Conservation (phyloP, 1,284 basidiomycete genomes). For the Violaceomyces palustris region DNA sequence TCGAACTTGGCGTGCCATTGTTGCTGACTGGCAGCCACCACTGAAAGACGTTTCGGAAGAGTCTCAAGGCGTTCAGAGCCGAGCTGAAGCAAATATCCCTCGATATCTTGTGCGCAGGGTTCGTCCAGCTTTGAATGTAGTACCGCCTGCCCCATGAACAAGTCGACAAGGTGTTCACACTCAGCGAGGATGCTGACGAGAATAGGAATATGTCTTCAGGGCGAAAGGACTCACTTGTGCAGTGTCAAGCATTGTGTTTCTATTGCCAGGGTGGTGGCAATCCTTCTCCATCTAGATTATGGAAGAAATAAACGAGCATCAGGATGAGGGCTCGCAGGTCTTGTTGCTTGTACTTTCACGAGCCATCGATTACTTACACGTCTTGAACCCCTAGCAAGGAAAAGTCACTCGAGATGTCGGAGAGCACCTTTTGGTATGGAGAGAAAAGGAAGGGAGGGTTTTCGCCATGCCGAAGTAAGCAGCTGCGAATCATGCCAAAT, state of each 20-base stretch:
- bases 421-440: constrained; percentile 2
- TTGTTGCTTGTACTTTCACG: neutral
- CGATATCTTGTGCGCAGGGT: constrained; percentile 32
- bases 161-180: too few relatives aligned
- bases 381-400: constrained; percentile 17
- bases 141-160: too few relatives aligned
- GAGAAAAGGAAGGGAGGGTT: constrained; percentile 2
- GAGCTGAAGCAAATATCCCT: constrained; percentile 38
- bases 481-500: too few relatives aligned
- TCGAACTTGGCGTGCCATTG: constrained; percentile 16
- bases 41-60: constrained; percentile 39
- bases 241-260: constrained; percentile 19
- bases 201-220: too few relatives aligned
- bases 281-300: neutral
- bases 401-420: constrained; percentile 11
- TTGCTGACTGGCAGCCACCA: constrained; percentile 37
- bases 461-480: too few relatives aligned
- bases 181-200: too few relatives aligned
- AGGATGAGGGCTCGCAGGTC: neutral
- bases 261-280: constrained; percentile 11
- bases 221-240: too few relatives aligned
- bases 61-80: constrained; percentile 31
- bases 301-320: too few relatives aligned
- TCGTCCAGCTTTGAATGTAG: constrained; percentile 44
- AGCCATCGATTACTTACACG: constrained; percentile 13